phyloP scores from a whole-genome alignment of 2,329 filamentous ascomycete genomes.

The Paecilomyces sp. region DNA sequence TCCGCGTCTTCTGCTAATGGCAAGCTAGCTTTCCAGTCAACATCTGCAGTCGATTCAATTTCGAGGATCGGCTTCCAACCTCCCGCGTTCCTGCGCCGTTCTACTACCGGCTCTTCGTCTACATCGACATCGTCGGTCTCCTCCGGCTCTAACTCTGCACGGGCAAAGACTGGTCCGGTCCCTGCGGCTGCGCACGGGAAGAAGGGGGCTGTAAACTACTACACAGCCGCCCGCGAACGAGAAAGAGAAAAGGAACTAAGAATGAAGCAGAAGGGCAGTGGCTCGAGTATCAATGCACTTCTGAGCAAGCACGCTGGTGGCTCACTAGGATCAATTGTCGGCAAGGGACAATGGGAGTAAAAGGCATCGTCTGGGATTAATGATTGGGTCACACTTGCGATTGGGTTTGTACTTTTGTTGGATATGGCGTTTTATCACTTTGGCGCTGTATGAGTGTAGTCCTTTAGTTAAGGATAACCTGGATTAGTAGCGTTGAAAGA shows the following conservation, averaged over 20 bases:
- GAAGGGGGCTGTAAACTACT: conserved; percentile 54
- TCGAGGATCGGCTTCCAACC: conserved; percentile 25
- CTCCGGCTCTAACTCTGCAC: conserved; percentile 15
- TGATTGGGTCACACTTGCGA: neutral
- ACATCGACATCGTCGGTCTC: conserved; percentile 16
- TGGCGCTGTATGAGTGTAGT: neutral
- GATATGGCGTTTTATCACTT: neutral
- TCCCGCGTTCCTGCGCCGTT: conserved; percentile 23
- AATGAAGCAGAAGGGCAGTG: conserved; percentile 40
- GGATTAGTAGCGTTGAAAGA: neutral
- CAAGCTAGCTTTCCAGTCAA: conserved; percentile 27
- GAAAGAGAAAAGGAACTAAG: conserved; percentile 50
- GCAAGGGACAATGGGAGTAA: conserved; percentile 36
- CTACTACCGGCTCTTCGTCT: conserved; percentile 19
- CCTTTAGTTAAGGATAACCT: neutral
- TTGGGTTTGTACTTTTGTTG: neutral
- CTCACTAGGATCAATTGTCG: conserved; percentile 28
- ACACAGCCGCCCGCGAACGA: conserved; percentile 47
- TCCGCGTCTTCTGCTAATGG: conserved; percentile 23
- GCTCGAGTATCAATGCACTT: conserved; percentile 27
- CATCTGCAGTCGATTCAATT: conserved; percentile 8
- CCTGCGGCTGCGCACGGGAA: conserved; percentile 44
- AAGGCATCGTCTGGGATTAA: neutral
- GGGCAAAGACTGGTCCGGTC: conserved; percentile 19
- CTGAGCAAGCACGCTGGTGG: conserved; percentile 31